Conservation (phyloP, 345 rosid species). For the Alliaria petiolata region DNA sequence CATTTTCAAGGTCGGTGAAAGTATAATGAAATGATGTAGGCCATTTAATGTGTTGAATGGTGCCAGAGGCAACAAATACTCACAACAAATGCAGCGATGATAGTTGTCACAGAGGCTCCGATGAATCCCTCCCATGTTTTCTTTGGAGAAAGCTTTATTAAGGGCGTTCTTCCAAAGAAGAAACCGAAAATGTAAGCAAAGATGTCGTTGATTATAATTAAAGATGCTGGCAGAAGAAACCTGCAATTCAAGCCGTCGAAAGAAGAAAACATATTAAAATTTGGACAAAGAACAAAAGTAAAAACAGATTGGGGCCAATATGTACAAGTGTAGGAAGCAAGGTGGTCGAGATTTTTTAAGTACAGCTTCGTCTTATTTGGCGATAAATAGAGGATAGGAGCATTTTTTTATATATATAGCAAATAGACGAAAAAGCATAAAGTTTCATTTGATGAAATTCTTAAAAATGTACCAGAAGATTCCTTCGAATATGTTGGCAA, state of each 20-base stretch:
- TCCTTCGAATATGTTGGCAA: constrained; percentile 98
- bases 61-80: constrained; percentile 20
- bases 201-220: constrained; percentile 88
- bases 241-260: constrained; percentile 40
- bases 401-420: not conserved
- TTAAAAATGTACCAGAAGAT: constrained; percentile 68
- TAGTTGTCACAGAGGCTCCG: constrained; percentile 88
- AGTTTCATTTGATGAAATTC: not conserved
- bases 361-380: not conserved
- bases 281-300: not conserved
- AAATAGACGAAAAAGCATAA: not conserved
- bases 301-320: not conserved
- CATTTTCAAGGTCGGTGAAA: not conserved
- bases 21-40: not conserved
- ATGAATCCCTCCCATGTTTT: constrained; percentile 99
- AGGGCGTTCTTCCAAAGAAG: constrained; percentile 95
- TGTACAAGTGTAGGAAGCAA: not conserved
- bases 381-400: not conserved
- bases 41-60: not conserved
- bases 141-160: constrained; percentile 95
- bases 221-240: constrained; percentile 99
- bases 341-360: not conserved
- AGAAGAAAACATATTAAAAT: not conserved
- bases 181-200: constrained; percentile 86
- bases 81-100: constrained; percentile 88